Percentiles rank a stretch among this genome's conserved stretches.
These are phyloP conservation scores for Claviceps quebecensis DNA, from an alignment of 2,329 filamentous ascomycete species.

Conservation along the genomic window DNA sequence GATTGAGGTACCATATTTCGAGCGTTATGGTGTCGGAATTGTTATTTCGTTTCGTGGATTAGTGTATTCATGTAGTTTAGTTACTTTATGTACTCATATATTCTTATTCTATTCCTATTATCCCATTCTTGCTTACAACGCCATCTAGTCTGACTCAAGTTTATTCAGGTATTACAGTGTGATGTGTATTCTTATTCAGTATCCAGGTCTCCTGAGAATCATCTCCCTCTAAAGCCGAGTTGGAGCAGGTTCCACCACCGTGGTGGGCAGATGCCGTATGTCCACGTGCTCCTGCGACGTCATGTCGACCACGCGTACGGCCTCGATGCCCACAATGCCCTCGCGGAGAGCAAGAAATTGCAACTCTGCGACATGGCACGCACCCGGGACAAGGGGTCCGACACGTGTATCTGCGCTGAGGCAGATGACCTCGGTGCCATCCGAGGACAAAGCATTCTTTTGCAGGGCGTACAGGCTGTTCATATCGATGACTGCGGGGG, in stretches of 20 bases:
- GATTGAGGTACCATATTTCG: too few species aligned
- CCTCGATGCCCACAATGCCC: slow-evolving; percentile 58
- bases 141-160: too few species aligned
- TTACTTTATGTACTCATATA: too few species aligned
- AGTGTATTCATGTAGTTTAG: too few species aligned
- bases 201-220: too few species aligned
- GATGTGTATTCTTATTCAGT: neutral
- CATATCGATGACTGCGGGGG: slow-evolving; percentile 58
- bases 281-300: slow-evolving; percentile 64
- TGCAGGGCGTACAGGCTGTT: slow-evolving; percentile 59
- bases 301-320: slow-evolving; percentile 59
- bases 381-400: slow-evolving; percentile 55
- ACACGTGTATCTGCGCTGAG: slow-evolving; percentile 61
- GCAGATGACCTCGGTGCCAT: slow-evolving; percentile 56
- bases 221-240: too few species aligned
- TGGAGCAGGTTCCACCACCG: slow-evolving; percentile 35
- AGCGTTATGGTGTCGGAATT: too few species aligned
- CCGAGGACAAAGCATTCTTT: slow-evolving; percentile 42
- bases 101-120: too few species aligned
- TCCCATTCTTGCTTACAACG: too few species aligned
- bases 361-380: slow-evolving; percentile 61
- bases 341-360: slow-evolving; percentile 54
- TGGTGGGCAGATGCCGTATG: slow-evolving; percentile 57
- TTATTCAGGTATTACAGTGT: neutral
- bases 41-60: too few species aligned